phyloP scores from a whole-genome alignment of 306 rosid genomes.

The Glycyrrhiza uralensis region DNA sequence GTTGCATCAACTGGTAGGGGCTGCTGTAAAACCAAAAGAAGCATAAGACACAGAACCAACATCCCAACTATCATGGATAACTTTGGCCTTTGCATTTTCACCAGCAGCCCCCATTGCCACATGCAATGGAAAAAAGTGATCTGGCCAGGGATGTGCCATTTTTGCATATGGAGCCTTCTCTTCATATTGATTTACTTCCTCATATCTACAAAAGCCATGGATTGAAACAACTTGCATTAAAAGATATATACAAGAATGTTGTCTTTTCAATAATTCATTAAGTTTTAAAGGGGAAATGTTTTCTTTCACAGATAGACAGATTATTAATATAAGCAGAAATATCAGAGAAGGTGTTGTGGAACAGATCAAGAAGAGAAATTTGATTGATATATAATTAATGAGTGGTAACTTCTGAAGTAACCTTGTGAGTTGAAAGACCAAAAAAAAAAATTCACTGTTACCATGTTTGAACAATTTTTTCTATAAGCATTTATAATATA shows the following conservation, averaged over 20 bases:
- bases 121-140: constrained; percentile 45
- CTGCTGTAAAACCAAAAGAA: constrained; percentile 29
- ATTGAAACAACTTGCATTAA: not conserved
- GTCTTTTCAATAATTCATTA: too few relatives aligned
- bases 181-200: constrained; percentile 35
- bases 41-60: constrained; percentile 38
- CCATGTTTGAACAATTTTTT: too few relatives aligned
- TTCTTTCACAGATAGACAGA: too few relatives aligned
- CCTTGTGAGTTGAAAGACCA: too few relatives aligned
- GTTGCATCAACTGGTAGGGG: not conserved
- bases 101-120: constrained; percentile 53
- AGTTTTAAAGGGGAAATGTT: too few relatives aligned
- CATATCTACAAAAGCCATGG: constrained; percentile 19
- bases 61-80: constrained; percentile 43
- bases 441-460: too few relatives aligned
- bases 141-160: constrained; percentile 41
- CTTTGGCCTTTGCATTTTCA: constrained; percentile 35
- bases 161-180: constrained; percentile 44
- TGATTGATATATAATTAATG: too few relatives aligned
- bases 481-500: too few relatives aligned
- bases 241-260: not conserved
- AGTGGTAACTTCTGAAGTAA: too few relatives aligned
- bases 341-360: too few relatives aligned
- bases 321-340: too few relatives aligned
- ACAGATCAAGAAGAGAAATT: too few relatives aligned